Conservation (phyloP, 2,329 filamentous ascomycete species). For the Paradendryphiella salina region DNA sequence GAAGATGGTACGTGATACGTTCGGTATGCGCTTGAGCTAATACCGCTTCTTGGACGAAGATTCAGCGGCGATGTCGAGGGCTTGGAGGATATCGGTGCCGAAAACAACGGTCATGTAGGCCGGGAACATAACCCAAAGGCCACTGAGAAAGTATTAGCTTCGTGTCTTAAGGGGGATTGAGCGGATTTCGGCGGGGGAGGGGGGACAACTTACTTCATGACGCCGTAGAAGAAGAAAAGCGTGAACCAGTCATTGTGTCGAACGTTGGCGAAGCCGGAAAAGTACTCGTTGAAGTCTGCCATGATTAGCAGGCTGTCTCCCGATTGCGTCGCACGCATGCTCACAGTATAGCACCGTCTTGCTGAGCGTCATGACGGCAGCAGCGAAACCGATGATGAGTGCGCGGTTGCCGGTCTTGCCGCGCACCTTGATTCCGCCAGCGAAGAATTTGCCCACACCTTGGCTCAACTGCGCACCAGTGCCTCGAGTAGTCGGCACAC, state of each 20-base stretch:
- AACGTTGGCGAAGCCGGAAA: slow-evolving; percentile 63
- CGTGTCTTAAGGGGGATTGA: neutral
- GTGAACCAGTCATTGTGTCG: slow-evolving; percentile 62
- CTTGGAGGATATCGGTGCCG: slow-evolving; percentile 63
- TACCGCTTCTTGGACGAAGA: slow-evolving; percentile 30
- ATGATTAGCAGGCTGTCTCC: slow-evolving; percentile 7
- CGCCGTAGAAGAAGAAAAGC: slow-evolving; percentile 63
- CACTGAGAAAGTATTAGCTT: slow-evolving; percentile 49
- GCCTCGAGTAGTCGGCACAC: slow-evolving; percentile 39
- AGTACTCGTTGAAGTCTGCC: slow-evolving; percentile 64
- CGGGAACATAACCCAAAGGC: slow-evolving; percentile 66
- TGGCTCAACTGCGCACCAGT: slow-evolving; percentile 47
- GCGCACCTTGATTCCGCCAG: slow-evolving; percentile 55
- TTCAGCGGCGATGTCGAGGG: slow-evolving; percentile 54
- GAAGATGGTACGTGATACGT: neutral
- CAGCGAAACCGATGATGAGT: slow-evolving; percentile 61
- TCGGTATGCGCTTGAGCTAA: slow-evolving; percentile 12
- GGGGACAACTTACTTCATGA: slow-evolving; percentile 63
- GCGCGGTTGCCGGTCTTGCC: slow-evolving; percentile 59
- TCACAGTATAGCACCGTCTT: slow-evolving; percentile 71
- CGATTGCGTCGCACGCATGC: slow-evolving; percentile 29
- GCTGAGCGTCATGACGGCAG: slow-evolving; percentile 65
- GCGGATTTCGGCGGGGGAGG: neutral
- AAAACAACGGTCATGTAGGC: slow-evolving; percentile 64
- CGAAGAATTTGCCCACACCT: slow-evolving; percentile 50